Base-by-base conservation (phyloP, 306 rosid genomes). In the Ormosia semicastrata region DNA sequence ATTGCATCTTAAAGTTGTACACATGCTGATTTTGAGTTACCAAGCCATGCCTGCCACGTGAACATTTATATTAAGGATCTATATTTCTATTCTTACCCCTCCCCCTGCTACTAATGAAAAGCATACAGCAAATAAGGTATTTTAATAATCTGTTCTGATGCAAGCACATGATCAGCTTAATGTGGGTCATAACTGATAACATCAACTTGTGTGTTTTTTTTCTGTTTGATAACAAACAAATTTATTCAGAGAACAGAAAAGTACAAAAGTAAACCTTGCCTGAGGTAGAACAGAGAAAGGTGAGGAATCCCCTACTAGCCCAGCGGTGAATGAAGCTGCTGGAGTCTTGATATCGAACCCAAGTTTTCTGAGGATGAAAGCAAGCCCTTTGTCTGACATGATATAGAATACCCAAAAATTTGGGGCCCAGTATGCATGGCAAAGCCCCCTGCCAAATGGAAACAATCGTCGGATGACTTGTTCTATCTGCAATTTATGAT, bases 401-500 rank as follows among this genome's bases (percentile, higher is more conserved):
- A 95, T 95, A 90, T 95, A 93, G 71, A 95, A 89, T 47, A 90
- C 97, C 99, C 97, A 95, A 81, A 93, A 90, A 87, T 92, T 95
- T 49, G 99, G 98, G 58, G 99, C 98, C 99, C 98, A 95, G 64
- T 88, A 93, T 58, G 99, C 98, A 87, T 95, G 98, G 87, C 98
- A 93, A 81, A 93, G 92, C 73, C 99, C 96, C 95, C 99, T 92
- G 64, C 99, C 99, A 87, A 95, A 93, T 73, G 96, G 99, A 87
- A 95, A 93, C 94, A 95, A 77, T 44, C 93, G 90, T 37, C 3
- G 83, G 82, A 93, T 73, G 52, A 93, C 93, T 87, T 93, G 97
- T 52, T 85, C 84, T 57, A 89, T 86, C 99, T 95, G 93, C 92
- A 95, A 79, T 76, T 75, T 18, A 78, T 80, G 47, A 77, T 59